A percentile compares a stretch with the other conserved stretches of the same genome.
phyloP scores from a whole-genome alignment of 1,139 yeast genomes.

The Citeromyces hawaiiensis region DNA sequence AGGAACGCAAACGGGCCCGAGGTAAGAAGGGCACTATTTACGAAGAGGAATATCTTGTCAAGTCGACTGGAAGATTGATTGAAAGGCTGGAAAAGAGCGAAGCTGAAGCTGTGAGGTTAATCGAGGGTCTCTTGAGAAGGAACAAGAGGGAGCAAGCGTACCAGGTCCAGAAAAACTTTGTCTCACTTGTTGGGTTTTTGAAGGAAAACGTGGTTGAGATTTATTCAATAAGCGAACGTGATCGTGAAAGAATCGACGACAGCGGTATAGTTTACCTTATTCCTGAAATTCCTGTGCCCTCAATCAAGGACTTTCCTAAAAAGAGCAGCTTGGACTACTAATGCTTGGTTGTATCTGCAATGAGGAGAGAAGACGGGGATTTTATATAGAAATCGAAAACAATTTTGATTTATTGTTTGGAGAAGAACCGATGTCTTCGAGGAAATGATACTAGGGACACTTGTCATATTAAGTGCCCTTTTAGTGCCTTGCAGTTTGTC shows the following conservation, averaged over 20 bases:
- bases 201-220: constrained; percentile 57
- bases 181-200: constrained; percentile 40
- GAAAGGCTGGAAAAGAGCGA: constrained; percentile 71
- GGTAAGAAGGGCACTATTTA: constrained; percentile 96
- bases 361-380: too few relatives aligned
- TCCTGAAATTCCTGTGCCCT: constrained; percentile 62
- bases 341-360: background rate
- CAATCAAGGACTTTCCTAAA: constrained; percentile 43
- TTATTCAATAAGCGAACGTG: constrained; percentile 67
- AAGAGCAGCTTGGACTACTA: constrained; percentile 43
- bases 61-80: constrained; percentile 75
- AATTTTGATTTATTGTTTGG: too few relatives aligned
- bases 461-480: too few relatives aligned
- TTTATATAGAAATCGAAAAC: too few relatives aligned
- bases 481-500: too few relatives aligned
- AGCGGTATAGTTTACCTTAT: constrained; percentile 71
- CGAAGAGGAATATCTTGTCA: constrained; percentile 89
- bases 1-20: constrained; percentile 89
- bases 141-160: constrained; percentile 68
- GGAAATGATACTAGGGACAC: too few relatives aligned
- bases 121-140: constrained; percentile 70
- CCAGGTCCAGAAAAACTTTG: constrained; percentile 61
- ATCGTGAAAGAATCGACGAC: constrained; percentile 80
- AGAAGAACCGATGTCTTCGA: too few relatives aligned
- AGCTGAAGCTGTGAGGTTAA: constrained; percentile 58